Evolutionary conservation across 768 basidiomycete genomes (phyloP), one percentile per base, ranked within the genome.

Genomic region (Mycena epipterygia): DNA sequence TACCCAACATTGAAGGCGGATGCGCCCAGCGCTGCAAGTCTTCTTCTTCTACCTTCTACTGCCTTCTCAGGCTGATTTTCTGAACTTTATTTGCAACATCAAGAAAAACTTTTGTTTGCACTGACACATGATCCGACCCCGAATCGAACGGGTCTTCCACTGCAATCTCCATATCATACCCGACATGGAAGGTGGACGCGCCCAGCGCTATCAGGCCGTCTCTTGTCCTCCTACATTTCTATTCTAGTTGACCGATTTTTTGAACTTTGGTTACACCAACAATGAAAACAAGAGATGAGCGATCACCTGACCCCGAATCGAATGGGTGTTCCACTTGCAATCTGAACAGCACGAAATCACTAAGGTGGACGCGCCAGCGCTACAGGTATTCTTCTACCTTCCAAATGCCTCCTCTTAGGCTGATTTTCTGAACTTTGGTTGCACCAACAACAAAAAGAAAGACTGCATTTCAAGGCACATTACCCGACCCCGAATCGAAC

Each of bases 291-390:
- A 8, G 23, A 16, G 5, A n/a, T n/a, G n/a, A 56, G 21, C 19
- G 19, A 56, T 14, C n/a, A 56, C 35, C 53, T 23, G 53, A 35
- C 33, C 53, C 53, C 53, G 33, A 56, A 56, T 56, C 35, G 53
- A 56, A 56, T 35, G 35, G 35, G 53, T 25, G 1, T 35, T 29
- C 48, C 25, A 11, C 53, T n/a, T n/a, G 52, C 8, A 33, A 32
- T 3, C 17, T n/a, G n/a, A 33, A 7, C 21, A 21, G 3, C 6
- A 11, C 19, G 5, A n/a, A n/a, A n/a, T 17, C 33, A 2, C 0
- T 30, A 33, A 8, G 19, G 33, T n/a, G 12, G 53, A 23, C 12
- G 53, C 35, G 33, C 58, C 58, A 29, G 27, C 30, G 27, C 44
- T 44, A 37, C 23, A 8, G n/a, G 53, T n/a, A n/a, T 1, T 37